Conservation (phyloP, 805 yeast genomes). For the Saturnispora dispora region DNA sequence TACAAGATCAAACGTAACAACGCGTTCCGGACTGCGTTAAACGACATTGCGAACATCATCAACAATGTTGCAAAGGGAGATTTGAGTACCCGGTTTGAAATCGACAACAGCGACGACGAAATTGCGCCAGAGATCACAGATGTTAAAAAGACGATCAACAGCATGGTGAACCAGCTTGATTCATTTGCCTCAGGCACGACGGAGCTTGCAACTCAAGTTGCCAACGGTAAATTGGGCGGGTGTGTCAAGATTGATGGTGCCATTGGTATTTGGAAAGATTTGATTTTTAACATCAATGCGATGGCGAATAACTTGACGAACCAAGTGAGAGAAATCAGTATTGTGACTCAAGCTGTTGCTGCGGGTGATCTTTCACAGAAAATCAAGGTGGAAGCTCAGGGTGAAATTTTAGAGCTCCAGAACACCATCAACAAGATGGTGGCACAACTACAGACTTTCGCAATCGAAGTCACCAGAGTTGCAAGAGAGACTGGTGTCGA, state of each 20-base stretch:
- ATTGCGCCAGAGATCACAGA: conserved; percentile 67
- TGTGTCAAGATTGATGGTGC: conserved; percentile 80
- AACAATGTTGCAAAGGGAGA: conserved; percentile 88
- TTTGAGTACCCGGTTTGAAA: conserved; percentile 67
- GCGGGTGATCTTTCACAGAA: conserved; percentile 75
- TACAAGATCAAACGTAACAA: conserved; percentile 41
- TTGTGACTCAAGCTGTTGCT: conserved; percentile 83
- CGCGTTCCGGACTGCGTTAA: conserved; percentile 61
- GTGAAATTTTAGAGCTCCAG: conserved; percentile 77
- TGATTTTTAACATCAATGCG: conserved; percentile 76
- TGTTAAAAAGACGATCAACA: conserved; percentile 73
- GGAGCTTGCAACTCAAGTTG: conserved; percentile 81
- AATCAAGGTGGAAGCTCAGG: conserved; percentile 86
- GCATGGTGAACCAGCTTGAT: conserved; percentile 84
- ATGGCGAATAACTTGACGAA: conserved; percentile 84
- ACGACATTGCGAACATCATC: conserved; percentile 79
- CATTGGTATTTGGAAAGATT: conserved; percentile 79
- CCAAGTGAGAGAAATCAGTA: conserved; percentile 83
- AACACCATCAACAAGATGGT: conserved; percentile 86
- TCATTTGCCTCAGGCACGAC: conserved; percentile 76
- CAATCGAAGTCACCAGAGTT: conserved; percentile 78
- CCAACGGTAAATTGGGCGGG: conserved; percentile 85
- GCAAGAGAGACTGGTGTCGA: conserved; percentile 88
- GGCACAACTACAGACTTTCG: conserved; percentile 73
- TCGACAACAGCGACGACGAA: conserved; percentile 40